phyloP scores from a whole-genome alignment of 1,284 basidiomycete species.

The Apiotrichum laibachii region DNA sequence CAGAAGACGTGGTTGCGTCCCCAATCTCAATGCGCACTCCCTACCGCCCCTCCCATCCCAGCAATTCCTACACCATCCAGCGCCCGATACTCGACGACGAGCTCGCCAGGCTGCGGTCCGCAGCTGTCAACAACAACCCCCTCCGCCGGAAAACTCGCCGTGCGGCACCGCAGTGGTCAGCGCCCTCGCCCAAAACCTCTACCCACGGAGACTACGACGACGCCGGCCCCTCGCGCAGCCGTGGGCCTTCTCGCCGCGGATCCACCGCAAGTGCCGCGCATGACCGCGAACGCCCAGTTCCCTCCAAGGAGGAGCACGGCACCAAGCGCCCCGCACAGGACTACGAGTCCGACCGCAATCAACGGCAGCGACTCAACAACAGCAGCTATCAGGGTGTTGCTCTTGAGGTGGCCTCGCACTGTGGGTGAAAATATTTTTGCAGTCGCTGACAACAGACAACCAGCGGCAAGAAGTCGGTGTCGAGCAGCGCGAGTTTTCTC shows the following conservation, averaged over 20 bases:
- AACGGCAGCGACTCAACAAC: constrained; percentile 5
- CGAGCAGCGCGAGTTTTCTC: constrained; percentile 77
- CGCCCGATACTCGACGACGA: constrained; percentile 36
- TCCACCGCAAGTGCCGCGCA: constrained; percentile 7
- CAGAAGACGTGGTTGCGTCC: constrained; percentile 15
- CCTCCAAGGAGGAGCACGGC: not conserved
- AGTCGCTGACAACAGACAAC: constrained; percentile 67
- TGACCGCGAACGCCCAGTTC: not conserved
- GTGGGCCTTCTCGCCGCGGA: constrained; percentile 13
- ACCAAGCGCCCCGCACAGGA: not conserved
- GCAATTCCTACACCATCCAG: constrained; percentile 20
- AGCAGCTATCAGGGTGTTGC: constrained; percentile 34
- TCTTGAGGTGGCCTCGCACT: constrained; percentile 36
- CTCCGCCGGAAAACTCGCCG: constrained; percentile 18
- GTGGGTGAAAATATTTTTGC: not conserved
- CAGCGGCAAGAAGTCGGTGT: constrained; percentile 85
- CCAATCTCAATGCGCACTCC: constrained; percentile 14
- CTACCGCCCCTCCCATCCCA: constrained; percentile 32
- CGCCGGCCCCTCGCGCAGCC: constrained; percentile 2
- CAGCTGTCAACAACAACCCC: constrained; percentile 36
- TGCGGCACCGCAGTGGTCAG: constrained; percentile 40
- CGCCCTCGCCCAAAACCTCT: constrained; percentile 25
- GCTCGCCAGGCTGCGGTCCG: constrained; percentile 22
- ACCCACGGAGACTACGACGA: constrained; percentile 2
- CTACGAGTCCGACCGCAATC: not conserved